Evolutionary conservation across 768 basidiomycete genomes (phyloP), one percentile per base, ranked within the genome.

Genomic region (Porphyrellus cyaneotinctus): DNA sequence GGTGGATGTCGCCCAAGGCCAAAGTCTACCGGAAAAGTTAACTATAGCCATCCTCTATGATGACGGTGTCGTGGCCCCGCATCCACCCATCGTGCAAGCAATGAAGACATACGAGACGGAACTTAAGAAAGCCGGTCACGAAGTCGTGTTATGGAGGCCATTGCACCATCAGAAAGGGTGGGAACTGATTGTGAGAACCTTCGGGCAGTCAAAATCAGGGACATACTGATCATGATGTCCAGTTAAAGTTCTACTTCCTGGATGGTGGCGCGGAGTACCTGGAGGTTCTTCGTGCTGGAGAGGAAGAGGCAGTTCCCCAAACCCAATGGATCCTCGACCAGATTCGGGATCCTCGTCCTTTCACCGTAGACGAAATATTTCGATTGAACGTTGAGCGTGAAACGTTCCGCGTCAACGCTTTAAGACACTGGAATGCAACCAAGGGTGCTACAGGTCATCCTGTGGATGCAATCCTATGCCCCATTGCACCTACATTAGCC

Each of bases 101-200:
- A 54, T 82, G 56, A 63, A 72, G 51, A 58, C 57, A 43, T 69
- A 70, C 46, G 74, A 72, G 54, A 59, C 69, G 15, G 74, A 71
- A 17, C 62, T 81, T 35, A 54, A 69, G 50, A 69, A 63, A 23
- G 77, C 76, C 4, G 79, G 79, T 5, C 80, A 81, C 58, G 75
- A 81, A 45, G 76, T 81, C n/a, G 70, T 81, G 20, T 59, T 69
- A 35, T 81, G 78, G 77, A 49, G 65, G 22, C 75, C 78, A n/a
- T 48, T 75, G 20, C 71, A 73, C 39, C 77, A 79, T 57, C 63
- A 72, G 48, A 53, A 67, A 38, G 73, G 73, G 38, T 78, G 77
- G 77, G 74, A 77, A 45, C 60, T 80, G 31, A 72, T 80, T 54
- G 79, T 79, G 60, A 57, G 61, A 47, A 28, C 26, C 22, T 31